Evolutionary conservation across 2,329 filamentous ascomycete species (phyloP).

Genomic region (Penicillium fuscoglaucum): DNA sequence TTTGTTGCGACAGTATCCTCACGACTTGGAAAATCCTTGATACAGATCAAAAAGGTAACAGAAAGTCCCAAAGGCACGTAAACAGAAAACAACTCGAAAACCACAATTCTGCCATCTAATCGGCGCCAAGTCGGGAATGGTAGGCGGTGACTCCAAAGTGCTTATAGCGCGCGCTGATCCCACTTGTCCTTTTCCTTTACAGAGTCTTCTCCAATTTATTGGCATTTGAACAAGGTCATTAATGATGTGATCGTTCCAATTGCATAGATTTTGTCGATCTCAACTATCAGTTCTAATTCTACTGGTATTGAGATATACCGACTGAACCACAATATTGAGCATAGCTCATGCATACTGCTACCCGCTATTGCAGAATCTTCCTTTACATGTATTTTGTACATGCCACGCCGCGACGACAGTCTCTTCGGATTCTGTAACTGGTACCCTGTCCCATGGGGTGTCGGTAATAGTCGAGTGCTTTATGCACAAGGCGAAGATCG

Average conservation of each 20-base stretch:
- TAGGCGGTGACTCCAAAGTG: conserved; percentile 2
- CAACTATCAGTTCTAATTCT: not conserved
- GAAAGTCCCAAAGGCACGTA: not conserved
- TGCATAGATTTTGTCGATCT: not conserved
- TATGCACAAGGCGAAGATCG: conserved; percentile 75
- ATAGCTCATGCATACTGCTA: not conserved
- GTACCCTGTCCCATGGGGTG: conserved; percentile 63
- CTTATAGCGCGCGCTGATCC: conserved; percentile 3
- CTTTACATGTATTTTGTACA: conserved; percentile 6
- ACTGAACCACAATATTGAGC: not conserved
- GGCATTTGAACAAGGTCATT: conserved; percentile 6
- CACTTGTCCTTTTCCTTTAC: no score
- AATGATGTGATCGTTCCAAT: conserved; percentile 10
- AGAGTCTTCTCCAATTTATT: not conserved
- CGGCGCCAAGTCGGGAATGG: conserved; percentile 2
- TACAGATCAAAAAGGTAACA: not conserved
- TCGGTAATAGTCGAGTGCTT: conserved; percentile 70
- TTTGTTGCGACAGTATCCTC: not conserved
- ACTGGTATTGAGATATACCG: not conserved
- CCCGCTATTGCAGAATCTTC: not conserved
- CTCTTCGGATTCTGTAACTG: conserved; percentile 58
- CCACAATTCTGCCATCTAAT: conserved; percentile 7
- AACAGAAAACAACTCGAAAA: conserved; percentile 7
- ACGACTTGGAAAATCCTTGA: not conserved
- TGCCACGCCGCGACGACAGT: conserved; percentile 56